Evolutionary conservation across 2,329 filamentous ascomycete genomes (phyloP).

Genomic region (Blastomyces emzantsi): DNA sequence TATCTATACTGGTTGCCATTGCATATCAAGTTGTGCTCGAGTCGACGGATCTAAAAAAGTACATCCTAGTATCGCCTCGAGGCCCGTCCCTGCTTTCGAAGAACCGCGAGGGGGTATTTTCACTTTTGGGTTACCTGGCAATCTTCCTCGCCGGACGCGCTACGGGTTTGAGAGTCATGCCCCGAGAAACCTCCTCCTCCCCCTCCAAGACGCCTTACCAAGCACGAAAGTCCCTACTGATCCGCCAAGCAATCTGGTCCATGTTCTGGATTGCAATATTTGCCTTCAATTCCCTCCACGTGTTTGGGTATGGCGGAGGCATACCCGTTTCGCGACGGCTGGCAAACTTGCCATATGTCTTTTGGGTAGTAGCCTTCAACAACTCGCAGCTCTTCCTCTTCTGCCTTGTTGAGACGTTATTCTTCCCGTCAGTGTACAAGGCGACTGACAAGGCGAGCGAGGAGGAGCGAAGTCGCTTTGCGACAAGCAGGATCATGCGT

Average conservation of each 20-base stretch:
- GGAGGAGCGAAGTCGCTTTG: constrained; percentile 52
- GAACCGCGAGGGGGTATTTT: constrained; percentile 94
- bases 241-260: constrained; percentile 57
- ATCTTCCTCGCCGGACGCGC: constrained; percentile 90
- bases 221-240: constrained; percentile 49
- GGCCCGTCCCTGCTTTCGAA: constrained; percentile 66
- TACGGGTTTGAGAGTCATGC: constrained; percentile 69
- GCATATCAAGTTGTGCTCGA: constrained; percentile 69
- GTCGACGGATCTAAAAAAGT: constrained; percentile 67
- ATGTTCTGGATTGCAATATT: constrained; percentile 63
- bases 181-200: constrained; percentile 44
- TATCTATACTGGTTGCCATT: constrained; percentile 60
- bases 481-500: constrained; percentile 71
- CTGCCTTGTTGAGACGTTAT: constrained; percentile 63
- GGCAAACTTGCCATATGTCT: constrained; percentile 85
- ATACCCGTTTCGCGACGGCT: constrained; percentile 76
- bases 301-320: constrained; percentile 54
- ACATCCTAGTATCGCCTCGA: constrained; percentile 72
- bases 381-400: constrained; percentile 70
- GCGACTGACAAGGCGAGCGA: constrained; percentile 49
- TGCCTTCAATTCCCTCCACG: constrained; percentile 56
- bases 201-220: constrained; percentile 36
- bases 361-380: constrained; percentile 93
- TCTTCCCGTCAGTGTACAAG: constrained; percentile 65
- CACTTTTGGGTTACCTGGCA: constrained; percentile 84